Percentiles rank a stretch among this genome's conserved stretches.
Conservation (phyloP, 1,139 yeast genomes). For the Hyphopichia burtonii region DNA sequence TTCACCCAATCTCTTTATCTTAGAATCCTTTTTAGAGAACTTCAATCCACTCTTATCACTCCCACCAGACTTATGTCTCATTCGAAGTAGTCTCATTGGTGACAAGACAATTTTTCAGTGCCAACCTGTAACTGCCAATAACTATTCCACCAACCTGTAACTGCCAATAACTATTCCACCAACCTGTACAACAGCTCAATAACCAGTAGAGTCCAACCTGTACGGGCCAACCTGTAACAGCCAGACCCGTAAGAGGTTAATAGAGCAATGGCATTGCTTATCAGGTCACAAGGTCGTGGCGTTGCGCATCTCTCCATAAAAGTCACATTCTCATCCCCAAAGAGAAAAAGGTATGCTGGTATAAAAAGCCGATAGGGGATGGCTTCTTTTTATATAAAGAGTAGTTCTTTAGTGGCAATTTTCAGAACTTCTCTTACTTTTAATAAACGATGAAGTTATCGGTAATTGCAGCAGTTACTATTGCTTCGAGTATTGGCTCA, state of each 20-base stretch:
- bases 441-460: slow-evolving; percentile 26
- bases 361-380: neutral
- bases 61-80: neutral
- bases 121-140: no score
- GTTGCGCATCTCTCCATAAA: neutral
- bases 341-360: neutral
- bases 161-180: neutral
- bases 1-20: slow-evolving; percentile 19
- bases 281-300: neutral
- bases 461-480: slow-evolving; percentile 17
- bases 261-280: neutral
- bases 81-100: neutral
- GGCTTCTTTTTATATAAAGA: no score
- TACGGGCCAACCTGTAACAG: no score
- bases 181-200: no score
- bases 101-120: no score
- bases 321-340: neutral
- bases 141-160: no score
- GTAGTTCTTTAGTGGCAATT: no score
- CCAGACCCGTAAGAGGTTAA: no score
- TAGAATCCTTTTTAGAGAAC: slow-evolving; percentile 5
- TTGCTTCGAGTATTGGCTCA: slow-evolving; percentile 20
- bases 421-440: no score
- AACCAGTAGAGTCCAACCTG: no score
- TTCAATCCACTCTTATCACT: neutral